Base-by-base conservation (phyloP, 1,139 yeast species). In the Magnusiomyces tetraspermus region DNA sequence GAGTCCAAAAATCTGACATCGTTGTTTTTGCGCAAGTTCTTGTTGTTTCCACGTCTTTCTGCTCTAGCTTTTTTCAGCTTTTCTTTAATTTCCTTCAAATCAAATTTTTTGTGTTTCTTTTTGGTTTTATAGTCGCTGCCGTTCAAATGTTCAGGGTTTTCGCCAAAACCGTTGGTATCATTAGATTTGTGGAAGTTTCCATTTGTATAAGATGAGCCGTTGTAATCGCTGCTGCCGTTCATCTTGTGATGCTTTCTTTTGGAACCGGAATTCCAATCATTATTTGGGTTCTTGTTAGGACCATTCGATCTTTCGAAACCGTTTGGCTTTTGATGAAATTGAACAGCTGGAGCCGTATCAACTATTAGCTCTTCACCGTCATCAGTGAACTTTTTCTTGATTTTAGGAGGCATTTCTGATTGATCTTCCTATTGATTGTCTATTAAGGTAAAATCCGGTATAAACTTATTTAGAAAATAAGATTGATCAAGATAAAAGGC, bases 1-100 rank as follows among this genome's bases (percentile, higher is more conserved):
- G 67, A 66, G 46, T 63, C 65, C n/a, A 56, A 46, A 46, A 54
- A 62, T 40, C 57, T 54, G 15, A 62, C 63, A 19, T 53, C 47
- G 23, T 53, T 58, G 13, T 36, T 47, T 21, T 46, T 45, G 30
- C 48, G 10, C 28, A 45, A 19, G 26, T 45, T 45, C 24, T n/a
- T 8, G 17, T n/a, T 10, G 15, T 30, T 38, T 40, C 30, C 26
- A 43, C 41, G 40, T 26, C 48, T 41, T 33, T 51, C 50, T 54
- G 56, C 46, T 55, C 59, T 48, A 10, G 37, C 50, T 31, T 55
- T 51, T 22, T 51, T 47, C 42, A 38, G 42, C 33, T 30, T 37
- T 23, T 50, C 40, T 21, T 45, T 36, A 45, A 46, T 38, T 31
- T 23, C 26, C 24, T 37, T 41, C 28, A n/a, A 24, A 28, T 28